Base-by-base conservation (phyloP, 2,329 filamentous ascomycete species). In the Polychaeton citri region DNA sequence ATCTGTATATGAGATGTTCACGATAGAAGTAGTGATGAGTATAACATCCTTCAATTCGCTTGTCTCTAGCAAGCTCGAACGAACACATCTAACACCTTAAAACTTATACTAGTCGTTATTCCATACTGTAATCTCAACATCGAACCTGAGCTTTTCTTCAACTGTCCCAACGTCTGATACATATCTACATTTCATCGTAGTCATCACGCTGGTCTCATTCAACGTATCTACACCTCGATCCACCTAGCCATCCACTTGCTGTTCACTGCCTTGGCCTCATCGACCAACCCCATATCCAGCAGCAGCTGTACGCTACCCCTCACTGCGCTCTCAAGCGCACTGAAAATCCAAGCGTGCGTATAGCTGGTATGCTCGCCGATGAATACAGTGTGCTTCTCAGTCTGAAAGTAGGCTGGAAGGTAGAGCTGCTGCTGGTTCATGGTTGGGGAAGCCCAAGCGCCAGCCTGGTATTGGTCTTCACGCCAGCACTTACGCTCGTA, bases 361-460 rank as follows among this genome's bases (percentile, higher is more conserved):
- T 77, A 81, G 5, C 69, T 72, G 0, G 78, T 81, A 50, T 82
- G 77, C 53, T 83, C 79, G 2, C 50, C 50, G 2, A 53, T 62
- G 40, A 81, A 81, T 21, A 82, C 72, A n/a, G 77, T 75, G 33
- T 76, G 72, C 43, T 68, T 68, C 53, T 83, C 73, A 0, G 77
- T 82, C 50, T 76, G 71, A 49, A 79, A 81, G 49, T 81, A 84
- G n/a, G 78, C 73, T 0, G 80, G 79, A 6, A 84, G 61, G 45
- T 79, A 84, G 17, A 82, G 50, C 44, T 79, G 68, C 49, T 84
- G 78, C 58, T 82, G 76, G 0, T 76, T 77, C 0, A 74, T 61
- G 0, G 63, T 57, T 1, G 79, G 48, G 6, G 35, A 39, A 1
- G 71, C 71, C 78, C 77, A 84, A 5, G 71, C 69, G 4, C 72